Percentiles rank a stretch among this genome's conserved stretches.
These are phyloP conservation scores for Dunaliella primolecta DNA, from an alignment of 139 green algal genomes.

Conservation along the genomic window DNA sequence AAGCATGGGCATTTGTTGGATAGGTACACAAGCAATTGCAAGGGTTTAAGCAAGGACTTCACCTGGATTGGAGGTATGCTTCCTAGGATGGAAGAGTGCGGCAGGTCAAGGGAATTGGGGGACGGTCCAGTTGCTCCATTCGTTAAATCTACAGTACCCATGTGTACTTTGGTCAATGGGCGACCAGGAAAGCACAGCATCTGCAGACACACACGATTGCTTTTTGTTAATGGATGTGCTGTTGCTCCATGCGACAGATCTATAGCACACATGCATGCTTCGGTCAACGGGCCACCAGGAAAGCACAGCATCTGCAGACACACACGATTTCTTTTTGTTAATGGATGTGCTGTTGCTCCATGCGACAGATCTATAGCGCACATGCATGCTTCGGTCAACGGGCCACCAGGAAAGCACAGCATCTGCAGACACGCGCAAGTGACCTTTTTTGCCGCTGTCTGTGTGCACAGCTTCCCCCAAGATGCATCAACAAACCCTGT, in stretches of 20 bases:
- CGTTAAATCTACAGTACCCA: background rate
- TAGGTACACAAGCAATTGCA: too few species aligned
- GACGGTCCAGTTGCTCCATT: too few species aligned
- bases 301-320: slow-evolving; percentile 18
- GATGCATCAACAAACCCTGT: too few species aligned
- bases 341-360: too few species aligned
- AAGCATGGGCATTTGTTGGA: too few species aligned
- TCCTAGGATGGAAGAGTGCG: slow-evolving; percentile 7
- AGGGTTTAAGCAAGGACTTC: too few species aligned
- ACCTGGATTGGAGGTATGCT: background rate
- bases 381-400: slow-evolving; percentile 9
- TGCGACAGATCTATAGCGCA: background rate
- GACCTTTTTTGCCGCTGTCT: too few species aligned
- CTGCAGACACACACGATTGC: slow-evolving; percentile 14
- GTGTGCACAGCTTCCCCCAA: too few species aligned
- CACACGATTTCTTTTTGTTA: background rate
- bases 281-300: slow-evolving; percentile 24
- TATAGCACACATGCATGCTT: background rate
- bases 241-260: background rate
- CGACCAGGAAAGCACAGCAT: slow-evolving; percentile 44
- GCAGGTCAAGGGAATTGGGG: background rate
- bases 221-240: too few species aligned
- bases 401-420: slow-evolving; percentile 39
- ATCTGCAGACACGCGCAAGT: slow-evolving; percentile 24
- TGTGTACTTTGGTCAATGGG: background rate